Evolutionary conservation across 306 rosid species (phyloP).

Genomic region (Quercus alba): DNA sequence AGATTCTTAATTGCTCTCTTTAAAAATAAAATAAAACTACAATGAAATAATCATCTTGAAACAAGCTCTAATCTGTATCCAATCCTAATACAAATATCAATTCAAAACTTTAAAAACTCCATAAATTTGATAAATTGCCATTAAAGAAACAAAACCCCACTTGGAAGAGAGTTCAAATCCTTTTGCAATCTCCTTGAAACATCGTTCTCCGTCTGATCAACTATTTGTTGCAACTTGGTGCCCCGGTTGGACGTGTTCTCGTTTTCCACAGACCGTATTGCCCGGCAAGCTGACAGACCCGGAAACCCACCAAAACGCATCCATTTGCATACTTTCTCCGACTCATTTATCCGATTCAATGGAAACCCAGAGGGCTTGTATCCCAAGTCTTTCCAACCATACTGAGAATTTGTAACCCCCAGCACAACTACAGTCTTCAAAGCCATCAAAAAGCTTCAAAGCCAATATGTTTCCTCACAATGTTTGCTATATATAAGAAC

Average conservation of each 20-base stretch:
- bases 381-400: constrained; percentile 18
- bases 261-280: constrained; percentile 9
- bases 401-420: constrained; percentile 24
- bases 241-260: constrained; percentile 19
- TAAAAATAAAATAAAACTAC: not conserved
- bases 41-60: not conserved
- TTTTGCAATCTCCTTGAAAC: constrained; percentile 31
- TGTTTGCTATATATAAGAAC: not conserved
- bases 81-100: not conserved
- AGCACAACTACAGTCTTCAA: constrained; percentile 16
- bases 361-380: constrained; percentile 3
- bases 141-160: constrained; percentile 19
- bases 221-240: constrained; percentile 26
- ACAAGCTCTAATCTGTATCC: not conserved
- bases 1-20: not conserved
- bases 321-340: constrained; percentile 24
- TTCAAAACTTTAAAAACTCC: constrained; percentile 8
- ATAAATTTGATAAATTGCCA: constrained; percentile 4
- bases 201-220: constrained; percentile 31
- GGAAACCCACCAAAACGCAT: constrained; percentile 18
- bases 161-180: constrained; percentile 45
- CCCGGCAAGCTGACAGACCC: not conserved
- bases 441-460: constrained; percentile 22
- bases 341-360: constrained; percentile 16
- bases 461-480: not conserved